A percentile compares a stretch with the other conserved stretches of the same genome.
Conservation (phyloP, 345 rosid species). For the Populus nigra region DNA sequence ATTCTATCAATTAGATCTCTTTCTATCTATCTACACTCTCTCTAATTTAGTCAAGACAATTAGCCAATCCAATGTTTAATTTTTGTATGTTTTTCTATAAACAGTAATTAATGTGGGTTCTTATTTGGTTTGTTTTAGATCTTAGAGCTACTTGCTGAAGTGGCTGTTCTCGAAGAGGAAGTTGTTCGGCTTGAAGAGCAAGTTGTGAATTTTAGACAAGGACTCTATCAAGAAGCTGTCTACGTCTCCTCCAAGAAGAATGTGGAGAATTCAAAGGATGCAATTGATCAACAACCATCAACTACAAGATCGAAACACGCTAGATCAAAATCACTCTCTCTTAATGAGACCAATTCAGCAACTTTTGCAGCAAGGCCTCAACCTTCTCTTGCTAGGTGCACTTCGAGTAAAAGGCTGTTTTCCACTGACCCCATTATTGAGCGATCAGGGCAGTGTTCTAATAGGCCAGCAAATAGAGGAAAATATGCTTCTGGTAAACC, state of each 20-base stretch:
- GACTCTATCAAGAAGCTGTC: constrained; percentile 70
- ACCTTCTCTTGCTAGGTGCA: constrained; percentile 55
- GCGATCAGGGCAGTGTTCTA: constrained; percentile 27
- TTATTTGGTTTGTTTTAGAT: constrained; percentile 10
- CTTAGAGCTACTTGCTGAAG: constrained; percentile 29
- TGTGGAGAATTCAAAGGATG: constrained; percentile 43
- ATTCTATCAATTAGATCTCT: not conserved
- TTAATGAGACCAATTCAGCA: constrained; percentile 49
- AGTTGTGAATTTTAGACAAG: constrained; percentile 28
- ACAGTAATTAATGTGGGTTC: not conserved
- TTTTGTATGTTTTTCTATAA: not conserved
- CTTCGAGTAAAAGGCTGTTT: constrained; percentile 63
- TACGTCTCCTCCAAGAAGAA: constrained; percentile 66
- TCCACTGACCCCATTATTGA: constrained; percentile 40
- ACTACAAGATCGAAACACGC: constrained; percentile 56
- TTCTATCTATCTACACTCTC: not conserved
- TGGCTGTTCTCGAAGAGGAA: constrained; percentile 29
- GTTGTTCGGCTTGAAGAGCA: constrained; percentile 28
- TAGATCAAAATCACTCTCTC: constrained; percentile 72
- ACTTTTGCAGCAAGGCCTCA: constrained; percentile 43
- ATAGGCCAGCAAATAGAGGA: constrained; percentile 43
- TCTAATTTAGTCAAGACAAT: not conserved
- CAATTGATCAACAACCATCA: constrained; percentile 44
- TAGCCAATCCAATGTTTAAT: not conserved
- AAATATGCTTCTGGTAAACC: constrained; percentile 41